Conservation (phyloP, 1,284 basidiomycete genomes). For the Laetiporus sulphureus region DNA sequence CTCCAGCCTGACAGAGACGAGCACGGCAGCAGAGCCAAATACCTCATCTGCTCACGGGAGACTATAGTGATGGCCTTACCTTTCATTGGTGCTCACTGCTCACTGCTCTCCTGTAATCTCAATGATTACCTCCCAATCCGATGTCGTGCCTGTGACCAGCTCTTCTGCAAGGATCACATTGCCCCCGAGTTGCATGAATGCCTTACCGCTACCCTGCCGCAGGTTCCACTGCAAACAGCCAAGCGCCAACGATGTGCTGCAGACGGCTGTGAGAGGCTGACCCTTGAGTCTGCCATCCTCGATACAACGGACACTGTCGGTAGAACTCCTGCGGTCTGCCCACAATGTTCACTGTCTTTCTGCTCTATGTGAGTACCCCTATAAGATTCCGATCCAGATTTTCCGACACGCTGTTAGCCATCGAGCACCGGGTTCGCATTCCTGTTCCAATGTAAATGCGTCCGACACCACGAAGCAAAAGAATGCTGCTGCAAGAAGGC, state of each 20-base stretch:
- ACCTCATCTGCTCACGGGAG: no score
- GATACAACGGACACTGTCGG: slow-evolving; percentile 22
- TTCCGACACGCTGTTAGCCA: slow-evolving; percentile 38
- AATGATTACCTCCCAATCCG: slow-evolving; percentile 63
- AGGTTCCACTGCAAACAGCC: slow-evolving; percentile 4
- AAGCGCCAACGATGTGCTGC: slow-evolving; percentile 44
- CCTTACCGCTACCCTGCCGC: slow-evolving; percentile 16
- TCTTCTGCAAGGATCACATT: slow-evolving; percentile 55
- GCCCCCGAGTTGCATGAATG: slow-evolving; percentile 54
- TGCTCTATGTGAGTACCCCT: slow-evolving; percentile 46
- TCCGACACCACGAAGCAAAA: slow-evolving; percentile 20
- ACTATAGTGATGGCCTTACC: slow-evolving; percentile 22
- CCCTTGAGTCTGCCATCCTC: slow-evolving; percentile 35
- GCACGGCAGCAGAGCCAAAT: no score
- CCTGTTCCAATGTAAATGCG: slow-evolving; percentile 31
- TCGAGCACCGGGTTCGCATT: slow-evolving; percentile 51
- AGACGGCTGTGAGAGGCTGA: slow-evolving; percentile 45
- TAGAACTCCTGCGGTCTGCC: slow-evolving; percentile 37
- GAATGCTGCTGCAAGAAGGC: slow-evolving; percentile 43
- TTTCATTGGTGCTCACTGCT: slow-evolving; percentile 49
- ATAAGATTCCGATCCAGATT: neutral
- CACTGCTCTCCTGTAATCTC: slow-evolving; percentile 41
- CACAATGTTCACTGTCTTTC: slow-evolving; percentile 48
- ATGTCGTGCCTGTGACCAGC: slow-evolving; percentile 44
- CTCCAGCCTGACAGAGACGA: no score